Percentiles rank a stretch among this genome's conserved stretches.
These are phyloP conservation scores for Chlorella sp. DNA, from an alignment of 139 green algal genomes.

Conservation along the genomic window DNA sequence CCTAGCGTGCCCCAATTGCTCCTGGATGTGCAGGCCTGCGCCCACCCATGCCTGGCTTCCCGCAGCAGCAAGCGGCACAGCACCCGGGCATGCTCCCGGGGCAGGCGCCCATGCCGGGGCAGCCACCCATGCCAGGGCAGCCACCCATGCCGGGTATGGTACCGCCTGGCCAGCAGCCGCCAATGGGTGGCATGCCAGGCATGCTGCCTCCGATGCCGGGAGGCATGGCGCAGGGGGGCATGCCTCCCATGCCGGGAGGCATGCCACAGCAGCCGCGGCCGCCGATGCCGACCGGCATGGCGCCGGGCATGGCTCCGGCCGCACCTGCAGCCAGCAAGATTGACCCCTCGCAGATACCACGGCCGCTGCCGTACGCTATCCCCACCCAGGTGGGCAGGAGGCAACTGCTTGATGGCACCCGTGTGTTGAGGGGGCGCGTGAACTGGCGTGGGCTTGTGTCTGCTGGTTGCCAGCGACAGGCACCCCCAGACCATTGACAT, in stretches of 20 bases:
- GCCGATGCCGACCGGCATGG: slow-evolving; percentile 16
- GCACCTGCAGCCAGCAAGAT: slow-evolving; percentile 54
- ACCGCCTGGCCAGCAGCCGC: not conserved
- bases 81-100: not conserved
- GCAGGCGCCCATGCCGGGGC: not conserved
- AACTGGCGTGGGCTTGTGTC: not conserved
- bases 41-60: not conserved
- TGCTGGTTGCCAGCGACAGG: not conserved
- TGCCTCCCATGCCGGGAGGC: slow-evolving; percentile 1
- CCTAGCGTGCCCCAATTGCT: not conserved
- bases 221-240: not conserved
- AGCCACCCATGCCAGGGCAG: not conserved
- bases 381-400: slow-evolving; percentile 15
- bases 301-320: slow-evolving; percentile 1
- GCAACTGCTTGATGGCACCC: not conserved
- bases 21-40: not conserved
- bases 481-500: not conserved
- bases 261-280: slow-evolving; percentile 3
- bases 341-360: slow-evolving; percentile 86
- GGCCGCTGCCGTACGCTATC: slow-evolving; percentile 51
- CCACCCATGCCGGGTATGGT: not conserved
- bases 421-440: not conserved
- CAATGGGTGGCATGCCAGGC: not conserved
- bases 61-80: slow-evolving; percentile 2
- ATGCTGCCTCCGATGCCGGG: not conserved